Evolutionary conservation across 805 yeast genomes (phyloP).

Genomic region (Metschnikowia picachoensis): DNA sequence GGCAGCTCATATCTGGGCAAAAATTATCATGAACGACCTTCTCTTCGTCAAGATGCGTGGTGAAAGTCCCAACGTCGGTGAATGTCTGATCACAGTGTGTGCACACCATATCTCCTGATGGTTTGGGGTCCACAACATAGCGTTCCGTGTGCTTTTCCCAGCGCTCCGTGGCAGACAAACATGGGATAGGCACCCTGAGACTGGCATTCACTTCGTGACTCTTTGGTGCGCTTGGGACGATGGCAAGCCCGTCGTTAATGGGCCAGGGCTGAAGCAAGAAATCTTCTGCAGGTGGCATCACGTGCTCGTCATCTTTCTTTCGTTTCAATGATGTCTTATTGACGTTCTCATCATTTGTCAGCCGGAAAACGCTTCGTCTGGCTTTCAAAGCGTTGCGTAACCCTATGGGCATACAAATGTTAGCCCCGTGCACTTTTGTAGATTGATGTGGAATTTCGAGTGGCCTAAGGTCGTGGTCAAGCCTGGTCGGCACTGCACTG

Average conservation of each 20-base stretch:
- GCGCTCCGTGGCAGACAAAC: conserved; percentile 9
- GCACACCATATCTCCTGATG: conserved; percentile 10
- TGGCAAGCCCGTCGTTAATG: conserved; percentile 1
- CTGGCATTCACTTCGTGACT: not conserved
- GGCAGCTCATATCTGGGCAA: conserved; percentile 16
- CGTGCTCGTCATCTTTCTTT: not conserved
- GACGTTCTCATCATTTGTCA: not conserved
- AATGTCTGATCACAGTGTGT: conserved; percentile 13
- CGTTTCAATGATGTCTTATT: not conserved
- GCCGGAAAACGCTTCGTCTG: conserved; percentile 2
- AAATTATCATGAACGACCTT: conserved; percentile 14
- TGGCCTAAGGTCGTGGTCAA: not conserved
- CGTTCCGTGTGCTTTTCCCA: conserved; percentile 6
- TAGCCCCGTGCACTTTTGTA: not conserved
- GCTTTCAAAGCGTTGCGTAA: conserved; percentile 7
- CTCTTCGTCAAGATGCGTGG: conserved; percentile 11
- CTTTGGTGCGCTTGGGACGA: not conserved
- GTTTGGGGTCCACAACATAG: conserved; percentile 1
- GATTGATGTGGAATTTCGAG: not conserved
- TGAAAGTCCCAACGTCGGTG: conserved; percentile 8
- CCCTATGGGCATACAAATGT: conserved; percentile 5
- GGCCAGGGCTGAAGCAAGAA: conserved; percentile 11
- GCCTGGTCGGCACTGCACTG: not conserved
- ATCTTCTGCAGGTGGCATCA: conserved; percentile 3
- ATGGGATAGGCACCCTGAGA: conserved; percentile 5